Evolutionary conservation across 805 yeast genomes (phyloP), one percentile per base, ranked within the genome.

Genomic region (Wickerhamomyces strasburgensis): DNA sequence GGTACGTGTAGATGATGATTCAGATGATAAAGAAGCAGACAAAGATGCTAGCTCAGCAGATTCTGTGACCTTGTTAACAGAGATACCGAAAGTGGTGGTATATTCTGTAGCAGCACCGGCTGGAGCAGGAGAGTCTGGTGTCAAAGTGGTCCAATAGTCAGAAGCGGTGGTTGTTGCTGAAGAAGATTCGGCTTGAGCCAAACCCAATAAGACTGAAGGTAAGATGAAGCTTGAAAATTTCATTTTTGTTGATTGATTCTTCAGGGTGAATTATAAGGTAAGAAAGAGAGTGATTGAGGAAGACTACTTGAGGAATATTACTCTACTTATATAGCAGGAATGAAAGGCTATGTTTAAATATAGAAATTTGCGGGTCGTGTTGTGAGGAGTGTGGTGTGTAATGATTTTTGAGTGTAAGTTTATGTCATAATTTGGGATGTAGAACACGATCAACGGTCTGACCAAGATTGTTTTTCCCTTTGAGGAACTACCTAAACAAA

Each of bases 181-280:
- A 46, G 86, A 73, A 40, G 86, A 21, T 21, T 7, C 84, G 35
- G 81, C 81, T 36, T 70, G 38, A 24, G 79, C 66, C n/a, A 67
- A 40, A 16, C 73, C 58, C 38, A 70, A 67, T 31, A 76, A 57
- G 46, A 73, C 61, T 33, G 69, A 52, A 37, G 68, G 11, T 21
- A 21, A 21, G 7, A 11, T 11, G 7, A 21, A 21, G 25, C 10
- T 21, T 8, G 25, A 21, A 21, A 21, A 21, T 21, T 21, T 21
- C 25, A 21, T 21, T 21, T n/a, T n/a, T n/a, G n/a, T n/a, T n/a
- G n/a, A n/a, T n/a, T n/a, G n/a, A n/a, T n/a, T n/a, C n/a, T n/a
- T n/a, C n/a, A n/a, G n/a, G n/a, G n/a, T n/a, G n/a, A 11, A 21
- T 21, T 7, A 21, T 8, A 21, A 21, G 25, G 11, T 21, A 7